Conservation (phyloP, 1,284 basidiomycete genomes). For the Flammula alnicola region DNA sequence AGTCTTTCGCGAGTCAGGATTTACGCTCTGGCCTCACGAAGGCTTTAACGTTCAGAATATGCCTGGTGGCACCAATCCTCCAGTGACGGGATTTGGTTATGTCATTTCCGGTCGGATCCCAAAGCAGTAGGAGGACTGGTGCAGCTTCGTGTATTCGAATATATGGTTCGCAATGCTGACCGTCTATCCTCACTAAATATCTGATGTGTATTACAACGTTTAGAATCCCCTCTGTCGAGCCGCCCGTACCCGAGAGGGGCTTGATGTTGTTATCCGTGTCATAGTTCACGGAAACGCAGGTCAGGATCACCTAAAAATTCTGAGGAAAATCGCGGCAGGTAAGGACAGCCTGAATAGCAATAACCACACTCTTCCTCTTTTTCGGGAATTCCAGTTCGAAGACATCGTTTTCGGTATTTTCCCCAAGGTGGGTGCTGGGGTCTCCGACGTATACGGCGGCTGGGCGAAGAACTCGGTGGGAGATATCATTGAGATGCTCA, state of each 20-base stretch:
- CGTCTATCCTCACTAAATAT: too few relatives aligned
- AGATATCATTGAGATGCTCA: constrained; percentile 34
- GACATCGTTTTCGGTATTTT: constrained; percentile 36
- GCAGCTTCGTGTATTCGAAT: neutral
- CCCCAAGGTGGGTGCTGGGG: constrained; percentile 25
- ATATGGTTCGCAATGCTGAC: too few relatives aligned
- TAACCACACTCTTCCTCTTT: constrained; percentile 33
- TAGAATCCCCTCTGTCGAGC: constrained; percentile 24
- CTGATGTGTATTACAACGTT: neutral
- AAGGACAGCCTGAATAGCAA: constrained; percentile 21
- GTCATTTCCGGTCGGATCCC: constrained; percentile 7
- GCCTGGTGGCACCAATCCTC: constrained; percentile 7
- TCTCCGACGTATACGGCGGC: constrained; percentile 14
- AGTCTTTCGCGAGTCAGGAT: constrained; percentile 15
- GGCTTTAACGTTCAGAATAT: neutral
- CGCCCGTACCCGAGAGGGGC: constrained; percentile 23
- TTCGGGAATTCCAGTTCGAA: constrained; percentile 29
- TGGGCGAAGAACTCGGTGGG: constrained; percentile 34
- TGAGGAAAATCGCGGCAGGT: constrained; percentile 26
- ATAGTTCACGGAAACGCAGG: constrained; percentile 27
- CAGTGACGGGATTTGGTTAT: constrained; percentile 21
- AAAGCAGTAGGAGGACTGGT: neutral
- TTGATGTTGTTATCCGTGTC: constrained; percentile 26
- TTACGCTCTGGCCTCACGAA: constrained; percentile 13
- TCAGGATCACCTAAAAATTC: constrained; percentile 26